Percentiles rank a stretch among this genome's conserved stretches.
These are phyloP conservation scores for Gossypium lobatum DNA, from an alignment of 441 rosid species.

Conservation along the genomic window DNA sequence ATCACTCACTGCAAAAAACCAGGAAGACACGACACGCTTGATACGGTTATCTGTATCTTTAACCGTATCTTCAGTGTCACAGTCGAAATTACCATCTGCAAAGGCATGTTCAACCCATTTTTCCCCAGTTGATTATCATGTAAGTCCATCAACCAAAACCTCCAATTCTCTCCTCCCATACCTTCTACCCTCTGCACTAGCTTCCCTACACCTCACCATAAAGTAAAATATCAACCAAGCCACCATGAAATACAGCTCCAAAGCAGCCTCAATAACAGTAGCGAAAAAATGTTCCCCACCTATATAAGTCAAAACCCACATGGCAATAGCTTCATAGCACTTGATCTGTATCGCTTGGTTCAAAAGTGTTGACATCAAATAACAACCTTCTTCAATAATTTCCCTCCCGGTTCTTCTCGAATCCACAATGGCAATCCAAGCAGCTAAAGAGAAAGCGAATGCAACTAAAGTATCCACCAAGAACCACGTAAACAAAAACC, in stretches of 20 bases:
- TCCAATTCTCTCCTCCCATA: conserved; percentile 83
- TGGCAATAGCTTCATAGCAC: conserved; percentile 70
- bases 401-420: conserved; percentile 78
- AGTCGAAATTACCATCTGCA: conserved; percentile 24
- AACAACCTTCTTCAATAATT: conserved; percentile 77
- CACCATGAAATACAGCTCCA: conserved; percentile 84
- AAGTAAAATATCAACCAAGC: conserved; percentile 86
- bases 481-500: conserved; percentile 79
- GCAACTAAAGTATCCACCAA: conserved; percentile 59
- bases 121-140: conserved; percentile 35
- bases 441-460: conserved; percentile 67
- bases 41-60: conserved; percentile 23
- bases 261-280: conserved; percentile 49
- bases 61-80: conserved; percentile 21
- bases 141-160: conserved; percentile 59
- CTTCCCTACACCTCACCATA: conserved; percentile 67
- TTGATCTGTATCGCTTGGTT: conserved; percentile 72
- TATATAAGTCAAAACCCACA: conserved; percentile 45
- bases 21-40: conserved; percentile 26
- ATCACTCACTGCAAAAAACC: conserved; percentile 27
- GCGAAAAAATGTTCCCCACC: conserved; percentile 55
- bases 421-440: conserved; percentile 81
- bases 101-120: conserved; percentile 13
- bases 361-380: conserved; percentile 59
- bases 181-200: conserved; percentile 51